Base-by-base conservation (phyloP, 805 yeast genomes). In the Yamadazyma olivae region DNA sequence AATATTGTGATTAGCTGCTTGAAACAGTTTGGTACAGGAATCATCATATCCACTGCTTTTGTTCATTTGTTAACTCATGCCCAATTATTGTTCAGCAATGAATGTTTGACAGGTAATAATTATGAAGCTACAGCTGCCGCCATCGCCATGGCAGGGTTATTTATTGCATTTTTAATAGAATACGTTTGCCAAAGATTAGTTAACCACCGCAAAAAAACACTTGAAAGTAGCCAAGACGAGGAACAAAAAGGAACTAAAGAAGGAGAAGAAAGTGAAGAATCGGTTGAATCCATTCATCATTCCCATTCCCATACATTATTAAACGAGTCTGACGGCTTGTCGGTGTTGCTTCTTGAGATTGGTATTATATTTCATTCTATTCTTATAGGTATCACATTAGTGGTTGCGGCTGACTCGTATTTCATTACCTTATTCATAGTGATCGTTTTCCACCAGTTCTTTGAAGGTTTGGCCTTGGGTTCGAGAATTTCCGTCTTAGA, bases 291-390 rank as follows among this genome's bases (percentile, higher is more conserved):
- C 6, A 17, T 24, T 18, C 14, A 14, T 8, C 33, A 30, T 15
- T 14, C 19, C 12, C 27, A 22, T 30, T n/a, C n/a, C 17, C 22
- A 23, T 8, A 15, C 17, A 3, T 7, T 25, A 12, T 17, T 8
- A 14, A 7, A 12, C 12, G 25, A 24, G 3, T 24, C 31, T 21
- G 49, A 48, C 21, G 40, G 38, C 9, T 13, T 45, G 8, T 43
- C 49, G 3, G 46, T 46, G 6, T 13, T 38, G 6, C 33, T 51
- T 14, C 37, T 51, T 27, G 62, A 56, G 35, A 51, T 51, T 2
- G 64, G 64, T n/a, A 55, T 58, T 23, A 36, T 58, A 5, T 58
- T 58, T 43, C 64, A 58, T 32, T 58, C 64, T 3, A 48, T 58
- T 18, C 39, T 58, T 23, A 48, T 58, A 17, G 64, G 64, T 32